Conservation (phyloP, 2,329 filamentous ascomycete genomes). For the Diplodia scrobiculata region DNA sequence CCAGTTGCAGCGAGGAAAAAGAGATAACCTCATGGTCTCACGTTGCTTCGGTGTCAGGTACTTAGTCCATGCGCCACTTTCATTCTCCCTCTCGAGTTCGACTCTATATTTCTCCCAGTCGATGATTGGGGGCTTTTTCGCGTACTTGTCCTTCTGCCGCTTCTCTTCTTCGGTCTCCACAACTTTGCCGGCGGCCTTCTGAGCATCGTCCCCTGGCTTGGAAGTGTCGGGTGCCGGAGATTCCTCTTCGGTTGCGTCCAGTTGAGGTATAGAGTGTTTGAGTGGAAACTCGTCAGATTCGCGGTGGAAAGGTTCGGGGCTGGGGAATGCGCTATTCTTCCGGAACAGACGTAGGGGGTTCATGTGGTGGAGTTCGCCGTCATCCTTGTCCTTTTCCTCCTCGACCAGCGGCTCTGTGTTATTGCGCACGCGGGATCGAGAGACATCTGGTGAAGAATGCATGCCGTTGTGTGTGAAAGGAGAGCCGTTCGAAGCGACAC, state of each 20-base stretch:
- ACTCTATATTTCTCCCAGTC: constrained; percentile 30
- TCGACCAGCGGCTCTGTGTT: background rate
- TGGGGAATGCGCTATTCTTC: constrained; percentile 21
- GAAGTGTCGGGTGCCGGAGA: background rate
- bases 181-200: background rate
- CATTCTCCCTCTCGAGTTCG: constrained; percentile 34
- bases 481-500: background rate
- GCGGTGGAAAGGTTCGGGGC: constrained; percentile 20
- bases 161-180: constrained; percentile 18
- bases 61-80: constrained; percentile 69
- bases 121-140: constrained; percentile 29
- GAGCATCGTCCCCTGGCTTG: too few species aligned
- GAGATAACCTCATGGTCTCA: constrained; percentile 77
- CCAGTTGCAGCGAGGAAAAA: constrained; percentile 59
- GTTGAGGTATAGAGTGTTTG: constrained; percentile 26
- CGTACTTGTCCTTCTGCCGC: constrained; percentile 17
- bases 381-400: background rate
- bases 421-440: constrained; percentile 11
- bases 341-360: constrained; percentile 24
- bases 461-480: background rate
- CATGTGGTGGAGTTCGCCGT: constrained; percentile 6
- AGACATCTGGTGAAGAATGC: constrained; percentile 13
- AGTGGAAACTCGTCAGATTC: constrained; percentile 39
- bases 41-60: constrained; percentile 81
- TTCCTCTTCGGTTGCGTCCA: background rate